Conservation (phyloP, 352 stramenopile genomes). For the Globisporangium recalcitrans region DNA sequence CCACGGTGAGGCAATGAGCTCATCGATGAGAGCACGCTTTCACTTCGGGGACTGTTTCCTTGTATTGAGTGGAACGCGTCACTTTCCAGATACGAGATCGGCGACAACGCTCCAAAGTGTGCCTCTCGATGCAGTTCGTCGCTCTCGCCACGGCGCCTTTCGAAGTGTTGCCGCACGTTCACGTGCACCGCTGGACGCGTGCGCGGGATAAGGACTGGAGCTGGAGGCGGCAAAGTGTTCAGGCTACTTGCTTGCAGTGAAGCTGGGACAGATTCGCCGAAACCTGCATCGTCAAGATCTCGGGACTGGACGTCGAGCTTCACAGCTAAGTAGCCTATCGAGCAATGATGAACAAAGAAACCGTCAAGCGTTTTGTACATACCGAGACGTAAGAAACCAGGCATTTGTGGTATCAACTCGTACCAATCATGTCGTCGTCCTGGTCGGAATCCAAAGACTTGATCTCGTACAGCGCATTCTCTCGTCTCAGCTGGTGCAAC, state of each 20-base stretch:
- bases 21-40: background rate
- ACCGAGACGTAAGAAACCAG: background rate
- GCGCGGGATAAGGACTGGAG: conserved; percentile 3
- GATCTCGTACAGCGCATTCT: conserved; percentile 42
- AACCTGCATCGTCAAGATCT: background rate
- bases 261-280: background rate
- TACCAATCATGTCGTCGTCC: conserved; percentile 13
- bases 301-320: conserved; percentile 16
- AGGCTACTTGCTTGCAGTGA: background rate
- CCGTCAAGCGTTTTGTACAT: background rate
- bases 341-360: background rate
- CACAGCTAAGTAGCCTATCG: conserved; percentile 26
- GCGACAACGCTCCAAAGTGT: background rate
- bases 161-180: background rate
- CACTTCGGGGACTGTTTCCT: background rate
- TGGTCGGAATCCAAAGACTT: conserved; percentile 10
- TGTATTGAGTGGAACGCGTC: conserved; percentile 1
- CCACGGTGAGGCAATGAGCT: background rate
- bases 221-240: background rate
- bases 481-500: conserved; percentile 21
- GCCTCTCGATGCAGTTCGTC: background rate
- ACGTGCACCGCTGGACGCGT: conserved; percentile 4
- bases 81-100: conserved; percentile 13
- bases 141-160: background rate
- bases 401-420: background rate